These are phyloP conservation scores for Megacollybia marginata DNA, from an alignment of 768 basidiomycete species.

Conservation along the genomic window DNA sequence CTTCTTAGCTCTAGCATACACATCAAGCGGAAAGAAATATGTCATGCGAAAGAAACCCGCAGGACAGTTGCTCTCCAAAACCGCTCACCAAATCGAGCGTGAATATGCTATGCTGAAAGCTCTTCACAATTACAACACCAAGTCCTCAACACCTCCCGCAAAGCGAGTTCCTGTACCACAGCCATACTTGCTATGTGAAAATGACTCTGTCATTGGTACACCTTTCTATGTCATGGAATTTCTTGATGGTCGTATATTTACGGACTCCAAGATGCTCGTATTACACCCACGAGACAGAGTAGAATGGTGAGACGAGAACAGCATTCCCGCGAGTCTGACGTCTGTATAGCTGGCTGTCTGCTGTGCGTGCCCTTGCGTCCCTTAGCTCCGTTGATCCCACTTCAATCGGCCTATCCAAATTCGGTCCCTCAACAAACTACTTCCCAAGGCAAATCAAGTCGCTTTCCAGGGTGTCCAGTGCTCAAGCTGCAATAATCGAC, in stretches of 20 bases:
- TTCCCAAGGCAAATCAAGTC: constrained; percentile 94
- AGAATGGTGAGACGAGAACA: constrained; percentile 50
- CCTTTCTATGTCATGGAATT: constrained; percentile 98
- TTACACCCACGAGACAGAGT: constrained; percentile 51
- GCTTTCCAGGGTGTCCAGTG: constrained; percentile 71
- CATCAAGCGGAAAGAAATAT: constrained; percentile 48
- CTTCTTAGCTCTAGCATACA: background rate
- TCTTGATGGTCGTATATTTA: constrained; percentile 89
- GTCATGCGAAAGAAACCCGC: constrained; percentile 93
- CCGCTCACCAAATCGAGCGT: constrained; percentile 93
- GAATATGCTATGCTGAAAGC: constrained; percentile 81
- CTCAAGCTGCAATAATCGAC: constrained; percentile 65
- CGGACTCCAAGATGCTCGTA: constrained; percentile 72
- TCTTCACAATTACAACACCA: constrained; percentile 66
- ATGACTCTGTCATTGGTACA: constrained; percentile 71
- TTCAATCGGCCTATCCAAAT: constrained; percentile 59
- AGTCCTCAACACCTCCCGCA: constrained; percentile 38
- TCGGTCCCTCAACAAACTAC: constrained; percentile 72
- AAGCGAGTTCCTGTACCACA: constrained; percentile 76
- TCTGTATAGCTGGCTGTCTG: constrained; percentile 63
- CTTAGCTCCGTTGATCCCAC: constrained; percentile 59
- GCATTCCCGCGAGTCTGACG: background rate
- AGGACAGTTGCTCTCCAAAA: constrained; percentile 78
- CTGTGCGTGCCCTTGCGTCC: constrained; percentile 61
- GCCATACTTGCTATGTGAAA: constrained; percentile 79